Percentiles rank a stretch among this genome's conserved stretches.
Evolutionary conservation across 805 yeast genomes (phyloP).

Genomic region (Zygosaccharomyces bisporus): DNA sequence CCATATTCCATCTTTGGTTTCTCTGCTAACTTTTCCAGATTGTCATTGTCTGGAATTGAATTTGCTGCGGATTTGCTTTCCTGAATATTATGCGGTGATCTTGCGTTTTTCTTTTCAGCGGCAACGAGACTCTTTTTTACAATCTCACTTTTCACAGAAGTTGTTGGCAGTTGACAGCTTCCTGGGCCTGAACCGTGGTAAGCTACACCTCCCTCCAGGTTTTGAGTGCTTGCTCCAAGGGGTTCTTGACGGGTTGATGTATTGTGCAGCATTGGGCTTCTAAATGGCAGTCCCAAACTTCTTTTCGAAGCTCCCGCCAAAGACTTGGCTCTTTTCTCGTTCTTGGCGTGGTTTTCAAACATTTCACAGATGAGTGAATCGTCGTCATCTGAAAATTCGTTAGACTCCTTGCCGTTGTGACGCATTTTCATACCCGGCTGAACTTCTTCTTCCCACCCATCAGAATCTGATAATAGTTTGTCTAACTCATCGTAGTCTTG

Average conservation of each 20-base stretch:
- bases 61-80: too few relatives aligned
- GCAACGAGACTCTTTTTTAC: background rate
- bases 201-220: background rate
- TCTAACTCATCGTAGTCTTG: slow-evolving; percentile 20
- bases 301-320: slow-evolving; percentile 14
- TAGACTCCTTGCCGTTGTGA: background rate
- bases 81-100: too few relatives aligned
- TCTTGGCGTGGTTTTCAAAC: slow-evolving; percentile 5
- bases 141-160: background rate
- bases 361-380: slow-evolving; percentile 14
- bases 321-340: slow-evolving; percentile 3
- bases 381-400: slow-evolving; percentile 15
- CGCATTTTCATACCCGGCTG: background rate
- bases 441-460: slow-evolving; percentile 26
- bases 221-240: slow-evolving; percentile 3
- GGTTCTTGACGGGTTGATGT: background rate
- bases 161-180: background rate
- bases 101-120: background rate
- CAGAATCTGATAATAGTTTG: slow-evolving; percentile 25
- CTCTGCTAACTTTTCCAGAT: slow-evolving; percentile 15
- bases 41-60: slow-evolving; percentile 1
- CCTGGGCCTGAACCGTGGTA: background rate
- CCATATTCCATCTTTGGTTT: slow-evolving; percentile 17
- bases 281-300: slow-evolving; percentile 5
- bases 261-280: background rate